Evolutionary conservation across 2,329 filamentous ascomycete genomes (phyloP).

Genomic region (Xylaria sp.): DNA sequence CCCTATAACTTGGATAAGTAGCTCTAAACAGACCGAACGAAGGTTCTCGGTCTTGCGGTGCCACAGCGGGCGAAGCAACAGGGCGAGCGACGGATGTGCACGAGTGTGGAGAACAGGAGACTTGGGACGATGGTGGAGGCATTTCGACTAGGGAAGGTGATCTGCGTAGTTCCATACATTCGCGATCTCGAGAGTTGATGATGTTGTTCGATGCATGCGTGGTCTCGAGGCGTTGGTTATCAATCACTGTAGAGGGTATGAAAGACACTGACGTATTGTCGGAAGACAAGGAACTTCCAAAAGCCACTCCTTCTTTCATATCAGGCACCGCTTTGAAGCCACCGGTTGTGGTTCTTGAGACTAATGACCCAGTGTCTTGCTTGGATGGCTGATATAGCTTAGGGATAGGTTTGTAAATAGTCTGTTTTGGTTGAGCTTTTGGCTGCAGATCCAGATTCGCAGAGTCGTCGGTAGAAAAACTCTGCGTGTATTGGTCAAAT

Average conservation of each 20-base stretch:
- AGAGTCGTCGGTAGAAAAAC: conserved; percentile 2
- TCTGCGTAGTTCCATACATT: not conserved
- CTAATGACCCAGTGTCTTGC: not conserved
- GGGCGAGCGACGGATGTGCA: not conserved
- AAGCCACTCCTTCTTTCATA: not conserved
- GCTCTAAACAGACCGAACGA: conserved; percentile 29
- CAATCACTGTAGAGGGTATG: conserved; percentile 27
- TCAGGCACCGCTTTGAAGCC: not conserved
- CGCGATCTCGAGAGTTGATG: not conserved
- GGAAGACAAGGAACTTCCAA: conserved; percentile 20
- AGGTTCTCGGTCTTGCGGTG: conserved; percentile 9
- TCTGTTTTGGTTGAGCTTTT: conserved; percentile 3
- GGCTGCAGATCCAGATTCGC: conserved; percentile 3
- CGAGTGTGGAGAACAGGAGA: conserved; percentile 6
- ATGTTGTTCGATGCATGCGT: not conserved
- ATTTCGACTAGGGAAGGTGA: conserved; percentile 16
- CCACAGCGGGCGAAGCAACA: not conserved
- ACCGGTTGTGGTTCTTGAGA: conserved; percentile 1
- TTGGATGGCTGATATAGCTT: conserved; percentile 21
- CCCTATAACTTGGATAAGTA: conserved; percentile 30
- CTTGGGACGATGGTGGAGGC: conserved; percentile 10
- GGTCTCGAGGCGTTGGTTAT: conserved; percentile 1
- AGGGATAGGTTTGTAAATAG: conserved; percentile 14
- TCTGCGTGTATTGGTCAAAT: conserved; percentile 18
- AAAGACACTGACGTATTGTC: conserved; percentile 24